Base-by-base conservation (phyloP, 2,329 filamentous ascomycete genomes). In the Clarireedia monteithiana region DNA sequence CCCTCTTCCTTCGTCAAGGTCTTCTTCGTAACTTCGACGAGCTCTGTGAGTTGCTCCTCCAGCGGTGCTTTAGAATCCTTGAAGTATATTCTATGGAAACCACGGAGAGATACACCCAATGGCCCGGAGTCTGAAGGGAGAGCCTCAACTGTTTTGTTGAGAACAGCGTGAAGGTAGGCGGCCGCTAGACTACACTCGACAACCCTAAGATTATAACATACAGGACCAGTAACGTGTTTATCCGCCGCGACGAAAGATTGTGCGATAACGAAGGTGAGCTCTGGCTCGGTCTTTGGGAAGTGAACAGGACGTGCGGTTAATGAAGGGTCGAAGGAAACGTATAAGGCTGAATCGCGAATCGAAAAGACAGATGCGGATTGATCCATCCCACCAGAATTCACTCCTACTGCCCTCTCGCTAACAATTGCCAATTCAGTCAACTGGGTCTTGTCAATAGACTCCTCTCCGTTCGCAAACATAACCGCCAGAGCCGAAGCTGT, bases 381-480 rank as follows among this genome's bases (percentile, higher is more conserved):
- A 68, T 99, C 94, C 94, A 99, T 97, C 55, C 91, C 94, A 71
- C 94, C 94, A 5, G 91, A 95, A 74, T 97, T 97, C 64, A 99
- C 94, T 51, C 94, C 94, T 4, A 97, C 94, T 15, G 88, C 86
- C 56, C 94, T 84, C 75, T 99, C 94, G 47, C 91, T 95, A 39
- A 96, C 89, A 63, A 99, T 92, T 23, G 94, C 91, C 51, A 97
- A 79, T 73, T 97, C 91, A 1, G 92, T 89, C 45, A 99, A 75
- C 70, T 94, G 88, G 63, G 87, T 94, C 79, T 97, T 97, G 71
- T 95, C 86, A 26, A 99, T 84, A 17, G 81, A 73, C 24, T 79
- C 74, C 68, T 89, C 83, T 36, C 89, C 88, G 70, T 96, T 95
- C 51, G 91, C 91, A 59, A 84, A 81, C 79, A 97, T 83, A 36